Base-by-base conservation (phyloP, 345 rosid species). In the Acer saccharum region DNA sequence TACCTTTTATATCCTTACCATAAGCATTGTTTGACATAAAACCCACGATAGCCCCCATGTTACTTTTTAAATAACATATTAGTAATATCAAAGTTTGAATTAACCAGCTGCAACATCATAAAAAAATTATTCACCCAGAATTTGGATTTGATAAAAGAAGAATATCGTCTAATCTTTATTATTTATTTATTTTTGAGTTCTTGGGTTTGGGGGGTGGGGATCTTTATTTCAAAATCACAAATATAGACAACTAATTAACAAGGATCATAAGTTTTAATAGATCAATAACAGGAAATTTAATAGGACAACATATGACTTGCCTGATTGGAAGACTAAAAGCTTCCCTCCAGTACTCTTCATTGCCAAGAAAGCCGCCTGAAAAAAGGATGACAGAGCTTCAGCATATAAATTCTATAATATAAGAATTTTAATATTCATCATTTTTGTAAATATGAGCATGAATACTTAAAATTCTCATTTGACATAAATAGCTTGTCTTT, bases 301-400 rank as follows among this genome's bases (percentile, higher is more conserved):
- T 9, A 9, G 16, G 44, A 57, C 10, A 61, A 67, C 48, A 69
- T n/a, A 41, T 11, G 17, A 58, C 91, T 77, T 82, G 84, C 99
- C 99, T 90, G 99, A 94, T 83, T 96, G 99, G 81, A 96, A 96
- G 76, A 94, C 94, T 85, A 96, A 74, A 77, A 96, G 98, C 86
- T 94, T 94, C 75, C 99, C 98, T 41, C 99, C 99, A 75, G 87
- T 91, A 80, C 84, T 91, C 89, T 94, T 96, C 98, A 94, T 87
- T 41, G 99, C 98, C 89, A 94, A 85, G 86, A 87, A 94, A 76
- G 95, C 92, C 48, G 98, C 98, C 99, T 96, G 90, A 72, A 82
- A 55, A 61, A 61, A 57, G 72, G 48, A 25, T 10, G 63, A 61
- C 55, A 69, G 2, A 72, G 52, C 18, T 35, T 39, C 71, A 60